phyloP scores from a whole-genome alignment of 2,329 filamentous ascomycete species.

The Chaetomium olivaceum region DNA sequence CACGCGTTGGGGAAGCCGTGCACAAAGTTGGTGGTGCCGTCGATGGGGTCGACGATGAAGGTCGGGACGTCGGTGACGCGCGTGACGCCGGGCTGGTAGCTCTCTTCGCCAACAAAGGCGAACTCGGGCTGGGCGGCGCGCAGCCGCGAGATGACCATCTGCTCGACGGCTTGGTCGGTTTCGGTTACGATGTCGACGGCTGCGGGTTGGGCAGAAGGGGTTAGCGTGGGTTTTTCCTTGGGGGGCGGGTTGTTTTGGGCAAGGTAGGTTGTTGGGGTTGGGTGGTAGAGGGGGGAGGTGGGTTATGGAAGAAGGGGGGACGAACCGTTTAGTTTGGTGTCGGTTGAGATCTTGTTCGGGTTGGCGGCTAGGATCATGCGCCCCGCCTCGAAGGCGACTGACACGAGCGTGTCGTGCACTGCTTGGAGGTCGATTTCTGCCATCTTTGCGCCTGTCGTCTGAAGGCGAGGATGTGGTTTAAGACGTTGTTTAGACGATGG shows the following conservation, averaged over 20 bases:
- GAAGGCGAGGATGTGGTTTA: neutral
- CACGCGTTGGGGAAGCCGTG: constrained; percentile 73
- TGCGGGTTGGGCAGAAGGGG: constrained; percentile 34
- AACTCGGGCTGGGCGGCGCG: constrained; percentile 55
- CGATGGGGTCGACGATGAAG: constrained; percentile 80
- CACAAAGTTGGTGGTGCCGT: constrained; percentile 80
- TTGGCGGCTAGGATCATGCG: constrained; percentile 63
- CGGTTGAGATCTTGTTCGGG: constrained; percentile 57
- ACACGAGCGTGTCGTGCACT: constrained; percentile 61
- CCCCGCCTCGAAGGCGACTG: constrained; percentile 64
- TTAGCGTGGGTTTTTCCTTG: neutral
- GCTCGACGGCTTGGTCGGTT: constrained; percentile 65
- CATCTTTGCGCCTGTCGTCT: constrained; percentile 42
- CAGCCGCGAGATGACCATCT: constrained; percentile 58
- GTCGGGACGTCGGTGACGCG: constrained; percentile 66
- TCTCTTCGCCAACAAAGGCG: constrained; percentile 75
- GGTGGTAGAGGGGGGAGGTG: constrained; percentile 1
- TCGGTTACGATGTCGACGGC: constrained; percentile 70
- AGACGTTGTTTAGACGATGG: neutral
- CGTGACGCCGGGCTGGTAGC: constrained; percentile 65
- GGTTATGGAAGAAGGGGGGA: constrained; percentile 26
- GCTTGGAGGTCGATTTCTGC: constrained; percentile 59
- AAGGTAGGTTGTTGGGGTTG: neutral
- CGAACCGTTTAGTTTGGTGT: constrained; percentile 66
- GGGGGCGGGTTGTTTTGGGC: neutral